Conservation (phyloP, 2,329 filamentous ascomycete species). For the Xylaria hypoxylon region DNA sequence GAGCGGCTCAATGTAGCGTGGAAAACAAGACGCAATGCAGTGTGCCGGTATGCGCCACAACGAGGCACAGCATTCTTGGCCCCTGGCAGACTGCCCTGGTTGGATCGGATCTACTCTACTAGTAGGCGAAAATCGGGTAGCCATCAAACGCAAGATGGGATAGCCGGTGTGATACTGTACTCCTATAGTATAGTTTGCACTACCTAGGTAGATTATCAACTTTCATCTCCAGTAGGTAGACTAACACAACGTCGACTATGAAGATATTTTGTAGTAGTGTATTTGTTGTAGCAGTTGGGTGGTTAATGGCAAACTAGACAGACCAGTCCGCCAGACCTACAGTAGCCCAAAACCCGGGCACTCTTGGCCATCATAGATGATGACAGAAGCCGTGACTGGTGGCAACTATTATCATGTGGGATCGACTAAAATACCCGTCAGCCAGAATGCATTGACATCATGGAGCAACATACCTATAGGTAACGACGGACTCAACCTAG, state of each 20-base stretch:
- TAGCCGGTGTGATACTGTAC: neutral
- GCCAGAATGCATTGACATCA: conserved; percentile 28
- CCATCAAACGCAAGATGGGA: neutral
- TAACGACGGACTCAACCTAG: neutral
- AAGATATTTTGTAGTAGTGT: no score
- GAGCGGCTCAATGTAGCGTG: conserved; percentile 12
- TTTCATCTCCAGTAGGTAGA: neutral
- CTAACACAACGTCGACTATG: no score
- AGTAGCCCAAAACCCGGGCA: no score
- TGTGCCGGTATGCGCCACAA: conserved; percentile 22
- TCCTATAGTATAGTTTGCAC: no score
- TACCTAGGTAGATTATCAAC: conserved; percentile 2
- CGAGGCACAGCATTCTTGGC: conserved; percentile 23
- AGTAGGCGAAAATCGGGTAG: conserved; percentile 18
- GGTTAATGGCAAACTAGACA: no score
- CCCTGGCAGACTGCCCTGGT: no score
- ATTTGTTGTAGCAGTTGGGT: no score
- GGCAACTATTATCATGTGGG: no score
- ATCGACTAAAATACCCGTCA: no score
- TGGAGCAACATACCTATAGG: conserved; percentile 10
- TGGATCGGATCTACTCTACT: neutral
- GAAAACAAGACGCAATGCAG: conserved; percentile 13
- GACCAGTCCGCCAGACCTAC: no score
- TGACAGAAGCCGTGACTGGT: no score
- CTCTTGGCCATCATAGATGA: no score